phyloP scores from a whole-genome alignment of 2,329 filamentous ascomycete species.

The Bipolaris zeicola region DNA sequence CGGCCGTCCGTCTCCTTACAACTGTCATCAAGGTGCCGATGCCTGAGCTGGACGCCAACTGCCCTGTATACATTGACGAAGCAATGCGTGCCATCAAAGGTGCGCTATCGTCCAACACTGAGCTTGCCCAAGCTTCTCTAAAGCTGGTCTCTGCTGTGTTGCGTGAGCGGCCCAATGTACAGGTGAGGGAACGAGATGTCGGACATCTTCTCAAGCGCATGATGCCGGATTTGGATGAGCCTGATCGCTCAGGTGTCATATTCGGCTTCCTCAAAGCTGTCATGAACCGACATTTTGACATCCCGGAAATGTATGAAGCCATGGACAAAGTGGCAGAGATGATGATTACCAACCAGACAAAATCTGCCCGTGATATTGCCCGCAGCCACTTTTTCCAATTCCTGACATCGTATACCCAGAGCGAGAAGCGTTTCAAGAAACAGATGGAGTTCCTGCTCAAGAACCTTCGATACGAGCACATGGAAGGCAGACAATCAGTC shows the following conservation, averaged over 20 bases:
- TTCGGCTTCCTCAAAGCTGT: constrained; percentile 94
- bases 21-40: constrained; percentile 86
- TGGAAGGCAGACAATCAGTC: constrained; percentile 86
- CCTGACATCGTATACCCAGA: constrained; percentile 91
- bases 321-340: constrained; percentile 81
- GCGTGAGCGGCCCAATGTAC: constrained; percentile 76
- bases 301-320: constrained; percentile 86
- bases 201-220: constrained; percentile 82
- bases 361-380: constrained; percentile 83
- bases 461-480: constrained; percentile 88
- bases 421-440: constrained; percentile 84
- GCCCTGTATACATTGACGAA: constrained; percentile 81
- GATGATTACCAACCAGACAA: constrained; percentile 96
- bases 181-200: constrained; percentile 79
- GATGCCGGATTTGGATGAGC: constrained; percentile 88
- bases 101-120: constrained; percentile 77
- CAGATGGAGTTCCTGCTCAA: constrained; percentile 87
- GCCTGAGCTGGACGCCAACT: constrained; percentile 69
- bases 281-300: constrained; percentile 81
- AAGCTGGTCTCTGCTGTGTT: constrained; percentile 87
- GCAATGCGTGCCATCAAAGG: constrained; percentile 80
- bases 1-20: constrained; percentile 82
- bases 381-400: constrained; percentile 93
- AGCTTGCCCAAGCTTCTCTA: constrained; percentile 83
- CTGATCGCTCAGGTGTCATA: constrained; percentile 86